Percentiles rank a stretch among this genome's conserved stretches.
Evolutionary conservation across 2,329 filamentous ascomycete genomes (phyloP).

Genomic region (Pyrenochaeta sp.): DNA sequence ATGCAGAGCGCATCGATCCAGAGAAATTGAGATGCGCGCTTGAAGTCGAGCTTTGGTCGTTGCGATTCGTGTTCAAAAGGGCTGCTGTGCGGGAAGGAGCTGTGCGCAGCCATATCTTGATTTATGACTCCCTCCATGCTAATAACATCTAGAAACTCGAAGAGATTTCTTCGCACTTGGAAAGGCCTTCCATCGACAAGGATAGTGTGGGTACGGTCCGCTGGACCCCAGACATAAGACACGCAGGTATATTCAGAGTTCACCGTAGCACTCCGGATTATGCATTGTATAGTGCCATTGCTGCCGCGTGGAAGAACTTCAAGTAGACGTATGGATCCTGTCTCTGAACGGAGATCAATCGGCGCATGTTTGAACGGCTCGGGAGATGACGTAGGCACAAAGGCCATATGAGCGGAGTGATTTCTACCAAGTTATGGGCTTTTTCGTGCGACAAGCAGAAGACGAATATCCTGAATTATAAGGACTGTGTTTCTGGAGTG

Average conservation of each 20-base stretch:
- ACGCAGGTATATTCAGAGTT: constrained; percentile 13
- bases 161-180: constrained; percentile 14
- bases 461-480: background rate
- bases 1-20: constrained; percentile 20
- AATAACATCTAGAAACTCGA: constrained; percentile 5
- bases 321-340: background rate
- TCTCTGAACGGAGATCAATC: background rate
- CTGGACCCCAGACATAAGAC: constrained; percentile 19
- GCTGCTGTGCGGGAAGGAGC: no score
- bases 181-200: constrained; percentile 9
- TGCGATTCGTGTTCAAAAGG: no score
- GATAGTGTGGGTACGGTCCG: background rate
- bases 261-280: constrained; percentile 5
- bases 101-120: no score
- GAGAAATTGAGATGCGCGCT: background rate
- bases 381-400: background rate
- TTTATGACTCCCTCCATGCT: background rate
- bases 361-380: background rate
- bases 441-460: no score
- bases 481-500: background rate
- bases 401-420: no score
- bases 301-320: background rate
- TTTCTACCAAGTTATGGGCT: no score
- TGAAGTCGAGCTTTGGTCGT: background rate
- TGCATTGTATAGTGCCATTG: constrained; percentile 7